phyloP scores from a whole-genome alignment of 805 yeast genomes.

The Suhomyces sp. region DNA sequence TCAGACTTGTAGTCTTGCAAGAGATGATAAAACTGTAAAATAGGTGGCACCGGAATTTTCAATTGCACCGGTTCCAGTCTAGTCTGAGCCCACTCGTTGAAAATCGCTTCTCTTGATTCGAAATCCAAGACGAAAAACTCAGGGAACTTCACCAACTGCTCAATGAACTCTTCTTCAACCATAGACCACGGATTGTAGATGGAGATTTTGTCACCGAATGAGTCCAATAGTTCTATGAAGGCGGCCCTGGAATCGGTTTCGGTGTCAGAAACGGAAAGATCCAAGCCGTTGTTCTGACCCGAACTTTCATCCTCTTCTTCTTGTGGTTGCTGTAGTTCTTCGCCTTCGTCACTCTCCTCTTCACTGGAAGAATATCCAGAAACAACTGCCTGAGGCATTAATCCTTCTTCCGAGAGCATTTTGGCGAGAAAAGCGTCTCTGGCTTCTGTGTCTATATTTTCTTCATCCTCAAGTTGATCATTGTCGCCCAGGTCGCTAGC shows the following conservation, averaged over 20 bases:
- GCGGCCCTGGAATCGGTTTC: constrained; percentile 8
- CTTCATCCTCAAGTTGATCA: constrained; percentile 2
- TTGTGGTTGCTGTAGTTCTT: constrained; percentile 4
- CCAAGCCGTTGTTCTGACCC: constrained; percentile 7
- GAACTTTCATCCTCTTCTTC: constrained; percentile 2
- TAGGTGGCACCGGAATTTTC: constrained; percentile 11
- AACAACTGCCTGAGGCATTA: constrained; percentile 12
- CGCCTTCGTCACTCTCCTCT: constrained; percentile 16
- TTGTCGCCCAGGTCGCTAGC: not conserved
- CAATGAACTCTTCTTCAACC: constrained; percentile 34
- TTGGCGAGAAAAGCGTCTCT: constrained; percentile 13
- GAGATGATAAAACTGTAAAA: constrained; percentile 18
- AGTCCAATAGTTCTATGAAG: constrained; percentile 27
- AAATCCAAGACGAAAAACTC: constrained; percentile 25
- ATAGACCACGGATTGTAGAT: constrained; percentile 37
- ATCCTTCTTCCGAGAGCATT: constrained; percentile 20
- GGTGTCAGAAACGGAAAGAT: constrained; percentile 6
- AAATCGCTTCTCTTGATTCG: constrained; percentile 20
- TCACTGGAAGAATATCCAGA: constrained; percentile 26
- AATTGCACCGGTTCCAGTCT: not conserved
- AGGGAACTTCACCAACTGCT: constrained; percentile 25
- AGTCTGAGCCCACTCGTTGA: constrained; percentile 23
- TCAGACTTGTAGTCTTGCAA: constrained; percentile 31
- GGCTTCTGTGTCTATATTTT: constrained; percentile 10
- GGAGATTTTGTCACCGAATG: constrained; percentile 22